Evolutionary conservation across 352 stramenopile genomes (phyloP), one percentile per base, ranked within the genome.

Genomic region (Aphanomyces invadans): DNA sequence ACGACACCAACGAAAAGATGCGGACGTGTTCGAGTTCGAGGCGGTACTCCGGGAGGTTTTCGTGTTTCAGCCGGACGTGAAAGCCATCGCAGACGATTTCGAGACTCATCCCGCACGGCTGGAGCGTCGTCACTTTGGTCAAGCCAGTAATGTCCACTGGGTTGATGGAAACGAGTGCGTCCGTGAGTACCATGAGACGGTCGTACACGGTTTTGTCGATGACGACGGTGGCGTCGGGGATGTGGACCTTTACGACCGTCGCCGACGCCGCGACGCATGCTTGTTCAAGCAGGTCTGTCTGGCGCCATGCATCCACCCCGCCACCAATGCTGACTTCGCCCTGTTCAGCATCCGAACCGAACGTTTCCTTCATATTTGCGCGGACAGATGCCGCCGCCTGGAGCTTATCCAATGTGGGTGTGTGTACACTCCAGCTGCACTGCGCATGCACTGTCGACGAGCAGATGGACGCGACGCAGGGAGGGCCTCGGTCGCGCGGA

Each of bases 1-100:
- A 95, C 64, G 92, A 83, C n/a, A 83, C 90, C 10, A 95, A 73
- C 66, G 93, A 85, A 59, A 95, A 95, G 10, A 95, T 71, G 48
- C 82, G 78, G 12, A 92, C 71, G 31, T 88, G 77, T 64, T 93
- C 70, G 29, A 92, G 91, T 12, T 69, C 78, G 56, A 95, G 79
- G 59, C 90, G 81, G 59, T 91, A 94, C 39, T 80, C 4, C 9
- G 42, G 42, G 19, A 46, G 28, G 4, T 19, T 7, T n/a, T 57
- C 49, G 49, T 57, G 21, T 21, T 26, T 21, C 11, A 57, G 49
- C 25, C 10, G 21, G 17, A 57, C 49, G 25, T 57, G 49, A 26
- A 57, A 57, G 10, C 28, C 59, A 52, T 63, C 55, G 55, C 42
- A 53, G 5, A 46, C 19, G 19, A 95, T 70, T 11, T 82, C 82